These are phyloP conservation scores for Cladorrhinum sp. DNA, from an alignment of 2,329 filamentous ascomycete species.

Conservation along the genomic window DNA sequence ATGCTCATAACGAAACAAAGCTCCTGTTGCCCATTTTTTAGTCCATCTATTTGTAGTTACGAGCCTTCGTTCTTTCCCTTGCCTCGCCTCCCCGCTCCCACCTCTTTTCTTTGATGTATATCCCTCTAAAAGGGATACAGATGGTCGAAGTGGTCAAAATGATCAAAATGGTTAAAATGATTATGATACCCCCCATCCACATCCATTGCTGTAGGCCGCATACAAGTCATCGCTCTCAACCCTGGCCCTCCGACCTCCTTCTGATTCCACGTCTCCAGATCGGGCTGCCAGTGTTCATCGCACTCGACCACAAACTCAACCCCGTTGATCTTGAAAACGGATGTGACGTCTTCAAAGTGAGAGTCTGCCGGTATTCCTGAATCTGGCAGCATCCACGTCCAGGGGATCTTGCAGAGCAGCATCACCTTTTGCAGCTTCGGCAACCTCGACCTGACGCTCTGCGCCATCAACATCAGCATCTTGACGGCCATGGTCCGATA, in stretches of 20 bases:
- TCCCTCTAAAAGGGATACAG: too few species aligned
- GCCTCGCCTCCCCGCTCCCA: too few species aligned
- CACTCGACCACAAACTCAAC: slow-evolving; percentile 25
- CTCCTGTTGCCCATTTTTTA: too few species aligned
- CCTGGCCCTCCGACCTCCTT: neutral
- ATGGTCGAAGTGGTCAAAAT: too few species aligned
- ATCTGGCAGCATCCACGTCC: slow-evolving; percentile 26
- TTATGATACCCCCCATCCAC: neutral
- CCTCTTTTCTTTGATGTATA: too few species aligned
- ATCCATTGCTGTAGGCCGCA: neutral
- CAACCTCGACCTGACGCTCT: slow-evolving; percentile 17
- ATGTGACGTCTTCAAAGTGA: slow-evolving; percentile 23
- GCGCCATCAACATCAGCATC: slow-evolving; percentile 24
- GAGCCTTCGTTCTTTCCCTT: too few species aligned
- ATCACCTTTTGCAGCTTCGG: slow-evolving; percentile 21
- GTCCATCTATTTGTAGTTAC: too few species aligned
- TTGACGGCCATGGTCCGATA: slow-evolving; percentile 23
- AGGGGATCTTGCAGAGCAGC: slow-evolving; percentile 26
- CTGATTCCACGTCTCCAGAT: neutral
- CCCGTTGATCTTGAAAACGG: slow-evolving; percentile 18
- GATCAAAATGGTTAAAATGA: neutral
- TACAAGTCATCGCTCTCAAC: neutral
- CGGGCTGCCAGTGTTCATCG: slow-evolving; percentile 14
- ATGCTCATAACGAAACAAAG: too few species aligned
- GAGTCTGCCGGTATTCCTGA: slow-evolving; percentile 19